Evolutionary conservation across 2,329 filamentous ascomycete genomes (phyloP).

Genomic region (Septoria linicola): DNA sequence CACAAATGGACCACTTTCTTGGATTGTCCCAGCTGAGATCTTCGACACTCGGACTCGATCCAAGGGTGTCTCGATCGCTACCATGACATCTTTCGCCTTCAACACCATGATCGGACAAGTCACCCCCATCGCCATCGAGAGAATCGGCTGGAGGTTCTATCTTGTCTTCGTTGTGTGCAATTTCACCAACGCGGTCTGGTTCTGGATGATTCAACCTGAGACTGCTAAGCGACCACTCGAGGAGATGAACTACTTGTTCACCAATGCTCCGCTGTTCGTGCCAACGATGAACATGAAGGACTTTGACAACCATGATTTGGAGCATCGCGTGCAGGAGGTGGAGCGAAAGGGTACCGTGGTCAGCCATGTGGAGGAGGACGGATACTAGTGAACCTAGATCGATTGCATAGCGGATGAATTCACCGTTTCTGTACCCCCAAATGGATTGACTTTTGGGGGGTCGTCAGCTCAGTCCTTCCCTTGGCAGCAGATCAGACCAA

Average conservation of each 20-base stretch:
- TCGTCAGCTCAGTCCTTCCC: no score
- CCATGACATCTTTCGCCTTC: slow-evolving; percentile 69
- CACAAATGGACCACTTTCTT: slow-evolving; percentile 67
- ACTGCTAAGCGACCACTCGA: slow-evolving; percentile 64
- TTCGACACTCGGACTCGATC: slow-evolving; percentile 71
- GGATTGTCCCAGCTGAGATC: slow-evolving; percentile 43
- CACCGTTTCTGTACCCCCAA: no score
- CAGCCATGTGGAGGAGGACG: slow-evolving; percentile 26
- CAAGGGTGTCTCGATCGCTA: slow-evolving; percentile 73
- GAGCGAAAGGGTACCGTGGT: slow-evolving; percentile 49
- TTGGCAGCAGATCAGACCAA: no score
- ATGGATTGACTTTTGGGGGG: no score
- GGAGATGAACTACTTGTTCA: slow-evolving; percentile 66
- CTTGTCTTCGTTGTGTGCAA: slow-evolving; percentile 67
- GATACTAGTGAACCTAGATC: not conserved
- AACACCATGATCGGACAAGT: slow-evolving; percentile 74
- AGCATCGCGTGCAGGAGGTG: slow-evolving; percentile 58
- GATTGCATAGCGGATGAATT: not conserved
- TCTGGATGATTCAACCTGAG: slow-evolving; percentile 63
- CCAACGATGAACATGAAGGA: slow-evolving; percentile 56
- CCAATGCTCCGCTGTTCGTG: slow-evolving; percentile 61
- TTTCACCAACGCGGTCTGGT: slow-evolving; percentile 66
- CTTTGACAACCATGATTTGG: slow-evolving; percentile 58
- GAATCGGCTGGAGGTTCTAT: slow-evolving; percentile 58
- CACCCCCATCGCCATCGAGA: slow-evolving; percentile 60